Evolutionary conservation across 495 filamentous ascomycete genomes (phyloP).

Genomic region (Podospora bellae-mahoneyi): DNA sequence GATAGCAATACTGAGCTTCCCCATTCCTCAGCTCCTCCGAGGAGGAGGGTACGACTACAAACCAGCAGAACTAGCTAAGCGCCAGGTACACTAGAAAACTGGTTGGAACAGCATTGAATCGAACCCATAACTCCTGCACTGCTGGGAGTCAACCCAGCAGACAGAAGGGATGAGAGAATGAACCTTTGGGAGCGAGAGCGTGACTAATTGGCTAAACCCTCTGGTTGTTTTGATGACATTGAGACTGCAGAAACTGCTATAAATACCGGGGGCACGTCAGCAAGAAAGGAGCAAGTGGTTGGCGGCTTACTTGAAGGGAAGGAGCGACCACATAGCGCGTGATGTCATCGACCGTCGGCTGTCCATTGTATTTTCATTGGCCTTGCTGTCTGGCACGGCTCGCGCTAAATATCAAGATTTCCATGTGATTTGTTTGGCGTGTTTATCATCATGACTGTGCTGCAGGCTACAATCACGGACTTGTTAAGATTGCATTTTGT

Average conservation of each 20-base stretch:
- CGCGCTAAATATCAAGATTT: too few relatives aligned
- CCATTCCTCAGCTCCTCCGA: not conserved
- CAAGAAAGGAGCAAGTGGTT: not conserved
- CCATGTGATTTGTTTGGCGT: too few relatives aligned
- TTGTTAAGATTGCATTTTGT: too few relatives aligned
- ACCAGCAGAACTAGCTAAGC: not conserved
- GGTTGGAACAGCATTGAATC: not conserved
- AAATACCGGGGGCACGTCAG: not conserved
- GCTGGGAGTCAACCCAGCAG: not conserved
- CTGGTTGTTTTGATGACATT: not conserved
- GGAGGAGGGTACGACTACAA: not conserved
- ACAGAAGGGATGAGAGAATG: not conserved
- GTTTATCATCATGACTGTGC: too few relatives aligned
- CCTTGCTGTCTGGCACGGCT: too few relatives aligned
- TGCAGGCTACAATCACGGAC: too few relatives aligned
- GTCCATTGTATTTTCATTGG: too few relatives aligned
- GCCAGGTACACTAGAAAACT: not conserved
- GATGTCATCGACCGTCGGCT: too few relatives aligned
- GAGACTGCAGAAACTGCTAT: not conserved
- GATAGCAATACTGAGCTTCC: not conserved
- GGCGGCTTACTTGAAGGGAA: not conserved
- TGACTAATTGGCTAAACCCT: not conserved
- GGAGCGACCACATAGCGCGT: too few relatives aligned
- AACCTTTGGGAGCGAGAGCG: not conserved
- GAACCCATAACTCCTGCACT: not conserved